Conservation (phyloP, 495 filamentous ascomycete species). For the Neurospora discreta region DNA sequence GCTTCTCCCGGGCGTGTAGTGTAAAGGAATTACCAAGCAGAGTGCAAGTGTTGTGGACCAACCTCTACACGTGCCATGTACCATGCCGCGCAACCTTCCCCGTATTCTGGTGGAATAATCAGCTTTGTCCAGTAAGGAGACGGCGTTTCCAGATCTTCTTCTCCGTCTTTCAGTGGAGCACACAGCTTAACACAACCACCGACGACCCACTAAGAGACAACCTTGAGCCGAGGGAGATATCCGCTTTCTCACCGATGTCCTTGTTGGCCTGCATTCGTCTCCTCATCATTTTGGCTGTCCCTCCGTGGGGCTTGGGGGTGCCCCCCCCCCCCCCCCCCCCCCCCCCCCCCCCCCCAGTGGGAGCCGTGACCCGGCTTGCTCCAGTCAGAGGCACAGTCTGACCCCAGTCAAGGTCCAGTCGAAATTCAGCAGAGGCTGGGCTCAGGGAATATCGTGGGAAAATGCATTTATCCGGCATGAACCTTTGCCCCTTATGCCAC, state of each 20-base stretch:
- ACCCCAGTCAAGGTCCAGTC: background rate
- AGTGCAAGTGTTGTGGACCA: background rate
- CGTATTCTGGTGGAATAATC: background rate
- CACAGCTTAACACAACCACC: background rate
- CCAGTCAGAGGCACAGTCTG: background rate
- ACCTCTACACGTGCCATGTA: background rate
- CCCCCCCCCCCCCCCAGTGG: too few relatives aligned
- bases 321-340: too few relatives aligned
- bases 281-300: background rate
- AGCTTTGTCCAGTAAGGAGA: background rate
- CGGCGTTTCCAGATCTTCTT: background rate
- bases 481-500: background rate
- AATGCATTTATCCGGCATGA: background rate
- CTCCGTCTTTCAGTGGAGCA: background rate
- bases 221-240: background rate
- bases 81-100: background rate
- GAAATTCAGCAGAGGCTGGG: background rate
- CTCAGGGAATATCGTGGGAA: background rate
- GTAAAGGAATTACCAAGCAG: background rate
- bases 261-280: background rate
- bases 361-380: background rate
- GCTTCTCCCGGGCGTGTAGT: background rate
- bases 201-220: background rate
- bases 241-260: background rate
- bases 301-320: background rate